phyloP scores from a whole-genome alignment of 2,329 filamentous ascomycete species.

The Colletotrichum chlorophyti region DNA sequence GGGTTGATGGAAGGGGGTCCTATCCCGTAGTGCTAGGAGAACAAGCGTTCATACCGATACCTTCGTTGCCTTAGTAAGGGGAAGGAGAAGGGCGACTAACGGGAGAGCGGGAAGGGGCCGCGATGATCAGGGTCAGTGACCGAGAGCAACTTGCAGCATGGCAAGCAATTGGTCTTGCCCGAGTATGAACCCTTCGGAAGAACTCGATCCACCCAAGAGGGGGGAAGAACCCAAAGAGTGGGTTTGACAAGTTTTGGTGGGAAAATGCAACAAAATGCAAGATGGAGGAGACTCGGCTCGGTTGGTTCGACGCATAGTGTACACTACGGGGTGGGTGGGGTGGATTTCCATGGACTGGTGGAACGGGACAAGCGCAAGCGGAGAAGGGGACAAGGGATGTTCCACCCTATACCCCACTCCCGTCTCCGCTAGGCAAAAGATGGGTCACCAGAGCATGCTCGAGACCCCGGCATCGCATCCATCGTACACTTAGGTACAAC shows the following conservation, averaged over 20 bases:
- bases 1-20: not conserved
- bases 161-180: too few relatives aligned
- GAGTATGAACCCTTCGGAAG: too few relatives aligned
- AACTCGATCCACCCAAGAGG: too few relatives aligned
- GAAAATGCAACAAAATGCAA: not conserved
- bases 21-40: not conserved
- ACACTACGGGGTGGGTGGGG: not conserved
- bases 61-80: too few relatives aligned
- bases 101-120: conserved; percentile 2
- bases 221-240: not conserved
- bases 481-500: not conserved
- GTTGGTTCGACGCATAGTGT: conserved; percentile 13
- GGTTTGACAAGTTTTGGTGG: not conserved
- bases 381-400: conserved; percentile 3
- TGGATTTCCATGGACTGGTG: conserved; percentile 1
- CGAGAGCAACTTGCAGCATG: too few relatives aligned
- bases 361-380: conserved; percentile 2
- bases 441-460: not conserved
- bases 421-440: not conserved
- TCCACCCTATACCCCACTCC: conserved; percentile 1
- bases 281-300: conserved; percentile 4
- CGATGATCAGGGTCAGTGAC: not conserved
- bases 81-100: not conserved
- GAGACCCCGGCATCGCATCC: conserved; percentile 4
- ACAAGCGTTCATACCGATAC: not conserved